A percentile compares a stretch with the other conserved stretches of the same genome.
Conservation (phyloP, 768 basidiomycete species). For the Leccinum barrowsii region DNA sequence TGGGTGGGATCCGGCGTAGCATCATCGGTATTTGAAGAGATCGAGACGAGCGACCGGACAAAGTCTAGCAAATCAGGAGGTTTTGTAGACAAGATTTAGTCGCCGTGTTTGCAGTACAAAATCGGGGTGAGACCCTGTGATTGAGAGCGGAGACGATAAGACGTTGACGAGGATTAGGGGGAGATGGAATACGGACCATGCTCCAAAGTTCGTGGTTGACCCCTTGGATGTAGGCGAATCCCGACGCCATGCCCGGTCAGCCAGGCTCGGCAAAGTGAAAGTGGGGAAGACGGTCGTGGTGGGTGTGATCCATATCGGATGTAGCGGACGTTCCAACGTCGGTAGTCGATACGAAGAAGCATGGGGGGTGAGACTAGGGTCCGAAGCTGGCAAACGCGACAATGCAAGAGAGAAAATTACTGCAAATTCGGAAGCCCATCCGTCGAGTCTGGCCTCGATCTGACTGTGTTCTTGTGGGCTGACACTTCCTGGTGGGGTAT, state of each 20-base stretch:
- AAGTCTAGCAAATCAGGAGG: conserved; percentile 46
- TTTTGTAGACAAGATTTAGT: conserved; percentile 42
- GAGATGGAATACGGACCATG: conserved; percentile 43
- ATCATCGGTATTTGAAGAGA: background rate
- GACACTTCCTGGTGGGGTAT: conserved; percentile 67
- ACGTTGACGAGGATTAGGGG: background rate
- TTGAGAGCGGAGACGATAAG: background rate
- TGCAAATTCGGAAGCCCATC: conserved; percentile 65
- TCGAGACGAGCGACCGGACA: conserved; percentile 16
- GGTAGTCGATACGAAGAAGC: conserved; percentile 71
- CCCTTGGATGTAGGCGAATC: conserved; percentile 88
- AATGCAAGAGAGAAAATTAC: conserved; percentile 35
- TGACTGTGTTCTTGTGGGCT: conserved; percentile 76
- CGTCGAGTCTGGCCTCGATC: conserved; percentile 61
- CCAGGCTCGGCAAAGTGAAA: conserved; percentile 21
- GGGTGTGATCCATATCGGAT: conserved; percentile 88
- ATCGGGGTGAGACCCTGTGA: conserved; percentile 69
- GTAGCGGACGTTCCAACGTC: conserved; percentile 56
- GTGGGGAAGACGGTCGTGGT: conserved; percentile 50
- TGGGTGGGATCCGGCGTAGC: background rate
- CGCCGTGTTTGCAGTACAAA: conserved; percentile 64
- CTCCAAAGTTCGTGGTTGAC: conserved; percentile 95
- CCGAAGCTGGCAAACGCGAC: background rate
- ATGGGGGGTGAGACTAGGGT: conserved; percentile 34
- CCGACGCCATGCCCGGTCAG: conserved; percentile 40